phyloP scores from a whole-genome alignment of 73 alveolate genomes.

The Tetrahymena borealis region DNA sequence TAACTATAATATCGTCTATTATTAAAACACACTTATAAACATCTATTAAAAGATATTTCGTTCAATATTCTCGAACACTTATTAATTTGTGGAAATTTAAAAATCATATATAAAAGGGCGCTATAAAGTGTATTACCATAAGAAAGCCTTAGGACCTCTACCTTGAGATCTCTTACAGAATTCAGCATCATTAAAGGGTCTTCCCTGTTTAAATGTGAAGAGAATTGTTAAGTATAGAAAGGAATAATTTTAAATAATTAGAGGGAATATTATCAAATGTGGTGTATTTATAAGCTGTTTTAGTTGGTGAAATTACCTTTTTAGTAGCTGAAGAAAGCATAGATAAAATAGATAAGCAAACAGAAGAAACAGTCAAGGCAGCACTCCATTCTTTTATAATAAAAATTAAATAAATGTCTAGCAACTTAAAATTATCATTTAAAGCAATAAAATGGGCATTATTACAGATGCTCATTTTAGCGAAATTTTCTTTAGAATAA shows the following conservation, averaged over 20 bases:
- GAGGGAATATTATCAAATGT: background rate
- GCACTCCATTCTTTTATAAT: constrained; percentile 78
- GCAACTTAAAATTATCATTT: no score
- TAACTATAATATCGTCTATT: no score
- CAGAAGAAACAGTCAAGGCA: constrained; percentile 82
- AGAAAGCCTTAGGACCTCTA: constrained; percentile 70
- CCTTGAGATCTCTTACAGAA: constrained; percentile 56
- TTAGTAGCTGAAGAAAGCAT: constrained; percentile 82
- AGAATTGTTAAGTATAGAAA: background rate
- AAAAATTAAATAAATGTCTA: background rate
- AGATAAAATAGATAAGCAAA: constrained; percentile 74
- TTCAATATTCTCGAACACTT: no score
- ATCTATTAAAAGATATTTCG: no score
- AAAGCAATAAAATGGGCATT: no score
- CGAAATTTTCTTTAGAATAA: no score
- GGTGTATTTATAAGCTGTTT: background rate
- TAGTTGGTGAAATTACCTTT: constrained; percentile 22
- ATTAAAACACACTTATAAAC: no score
- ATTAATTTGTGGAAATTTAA: no score
- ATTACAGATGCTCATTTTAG: no score
- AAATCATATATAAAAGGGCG: no score
- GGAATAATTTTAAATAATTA: background rate
- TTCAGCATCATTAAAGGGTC: constrained; percentile 74
- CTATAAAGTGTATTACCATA: constrained; percentile 64
- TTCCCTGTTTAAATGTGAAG: background rate